Evolutionary conservation across 352 stramenopile genomes (phyloP).

Genomic region (Phytopythium oedochilum): DNA sequence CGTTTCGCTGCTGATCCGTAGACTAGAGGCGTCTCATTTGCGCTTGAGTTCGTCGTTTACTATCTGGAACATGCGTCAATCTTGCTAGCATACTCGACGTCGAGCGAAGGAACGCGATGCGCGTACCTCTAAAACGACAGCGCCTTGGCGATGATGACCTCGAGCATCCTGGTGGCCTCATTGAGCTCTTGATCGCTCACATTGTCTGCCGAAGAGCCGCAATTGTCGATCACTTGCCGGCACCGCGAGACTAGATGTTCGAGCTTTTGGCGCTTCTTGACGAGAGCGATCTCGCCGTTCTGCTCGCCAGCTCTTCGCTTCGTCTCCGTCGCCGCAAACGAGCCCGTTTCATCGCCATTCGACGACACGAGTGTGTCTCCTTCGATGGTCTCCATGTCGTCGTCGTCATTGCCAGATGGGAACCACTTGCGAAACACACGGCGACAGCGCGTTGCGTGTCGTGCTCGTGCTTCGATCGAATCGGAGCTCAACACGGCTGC

Average conservation of each 20-base stretch:
- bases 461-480: neutral
- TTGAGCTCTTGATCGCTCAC: constrained; percentile 45
- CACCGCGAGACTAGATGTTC: constrained; percentile 21
- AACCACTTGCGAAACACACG: neutral
- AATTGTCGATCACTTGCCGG: constrained; percentile 25
- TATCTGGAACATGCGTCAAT: too few species aligned
- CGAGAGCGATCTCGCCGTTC: neutral
- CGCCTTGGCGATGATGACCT: constrained; percentile 36
- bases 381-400: too few species aligned
- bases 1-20: neutral
- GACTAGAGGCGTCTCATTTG: neutral
- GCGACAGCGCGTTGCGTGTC: neutral
- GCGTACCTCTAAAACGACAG: constrained; percentile 13
- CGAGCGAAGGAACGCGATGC: too few species aligned
- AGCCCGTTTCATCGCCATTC: neutral
- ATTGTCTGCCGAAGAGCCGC: constrained; percentile 18
- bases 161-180: constrained; percentile 35
- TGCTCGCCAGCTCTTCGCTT: neutral
- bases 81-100: too few species aligned
- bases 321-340: neutral
- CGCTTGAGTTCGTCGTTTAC: too few species aligned
- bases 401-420: neutral
- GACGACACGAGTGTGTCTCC: too few species aligned
- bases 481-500: neutral
- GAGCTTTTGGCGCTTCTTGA: constrained; percentile 13